Conservation (phyloP, 306 rosid species). For the Carpinus fangiana region DNA sequence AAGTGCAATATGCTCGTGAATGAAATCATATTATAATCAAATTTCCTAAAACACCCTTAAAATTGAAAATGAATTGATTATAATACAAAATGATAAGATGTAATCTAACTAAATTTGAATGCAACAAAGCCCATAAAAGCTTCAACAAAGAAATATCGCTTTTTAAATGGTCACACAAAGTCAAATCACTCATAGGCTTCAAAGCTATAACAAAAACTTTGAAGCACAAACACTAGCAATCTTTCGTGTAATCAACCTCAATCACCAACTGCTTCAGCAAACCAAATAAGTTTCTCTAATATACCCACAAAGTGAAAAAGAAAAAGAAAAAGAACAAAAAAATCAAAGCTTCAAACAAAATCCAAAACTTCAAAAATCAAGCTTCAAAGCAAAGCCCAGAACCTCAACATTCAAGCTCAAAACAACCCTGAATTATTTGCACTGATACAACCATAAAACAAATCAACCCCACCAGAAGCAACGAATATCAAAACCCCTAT, state of each 20-base stretch:
- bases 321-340: too few relatives aligned
- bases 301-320: constrained; percentile 3
- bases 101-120: neutral
- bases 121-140: neutral
- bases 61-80: too few relatives aligned
- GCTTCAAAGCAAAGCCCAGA: too few relatives aligned
- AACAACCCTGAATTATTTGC: constrained; percentile 4
- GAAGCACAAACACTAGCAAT: constrained; percentile 21
- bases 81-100: neutral
- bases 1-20: too few relatives aligned
- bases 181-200: constrained; percentile 44
- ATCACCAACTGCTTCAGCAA: constrained; percentile 5
- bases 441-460: constrained; percentile 8
- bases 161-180: constrained; percentile 25
- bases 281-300: neutral
- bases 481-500: constrained; percentile 34
- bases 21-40: too few relatives aligned
- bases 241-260: constrained; percentile 16
- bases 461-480: constrained; percentile 30
- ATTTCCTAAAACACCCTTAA: too few relatives aligned
- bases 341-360: constrained; percentile 17
- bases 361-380: too few relatives aligned
- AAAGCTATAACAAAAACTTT: constrained; percentile 23
- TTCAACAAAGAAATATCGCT: constrained; percentile 21
- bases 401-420: too few relatives aligned